phyloP scores from a whole-genome alignment of 805 yeast genomes.

The Komagataella phaffii region DNA sequence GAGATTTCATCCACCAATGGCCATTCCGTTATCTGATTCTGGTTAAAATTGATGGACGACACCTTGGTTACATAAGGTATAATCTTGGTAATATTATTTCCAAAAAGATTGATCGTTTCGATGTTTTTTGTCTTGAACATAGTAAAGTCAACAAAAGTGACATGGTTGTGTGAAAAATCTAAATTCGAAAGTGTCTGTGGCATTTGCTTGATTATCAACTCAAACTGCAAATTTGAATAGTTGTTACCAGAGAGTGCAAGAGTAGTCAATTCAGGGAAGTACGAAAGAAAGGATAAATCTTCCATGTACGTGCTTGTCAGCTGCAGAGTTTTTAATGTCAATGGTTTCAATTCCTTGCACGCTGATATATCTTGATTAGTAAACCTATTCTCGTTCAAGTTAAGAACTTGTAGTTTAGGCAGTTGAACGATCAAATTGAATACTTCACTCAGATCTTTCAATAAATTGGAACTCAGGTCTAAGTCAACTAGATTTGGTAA shows the following conservation, averaged over 20 bases:
- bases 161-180: slow-evolving; percentile 15
- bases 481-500: slow-evolving; percentile 21
- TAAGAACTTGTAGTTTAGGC: slow-evolving; percentile 24
- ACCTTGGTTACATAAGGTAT: neutral
- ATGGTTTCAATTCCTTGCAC: neutral
- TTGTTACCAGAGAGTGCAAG: neutral
- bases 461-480: slow-evolving; percentile 49
- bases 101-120: slow-evolving; percentile 18
- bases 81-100: slow-evolving; percentile 12
- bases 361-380: neutral
- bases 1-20: neutral
- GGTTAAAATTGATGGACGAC: neutral
- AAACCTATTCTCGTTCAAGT: slow-evolving; percentile 43
- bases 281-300: neutral
- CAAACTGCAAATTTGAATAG: neutral
- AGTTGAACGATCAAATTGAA: slow-evolving; percentile 21
- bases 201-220: neutral
- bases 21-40: slow-evolving; percentile 13
- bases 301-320: neutral
- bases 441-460: slow-evolving; percentile 26
- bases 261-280: neutral
- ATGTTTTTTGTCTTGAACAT: slow-evolving; percentile 8
- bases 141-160: neutral
- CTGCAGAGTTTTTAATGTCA: neutral
- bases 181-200: slow-evolving; percentile 6